Evolutionary conservation across 768 basidiomycete genomes (phyloP).

Genomic region (Amanita rimosa): DNA sequence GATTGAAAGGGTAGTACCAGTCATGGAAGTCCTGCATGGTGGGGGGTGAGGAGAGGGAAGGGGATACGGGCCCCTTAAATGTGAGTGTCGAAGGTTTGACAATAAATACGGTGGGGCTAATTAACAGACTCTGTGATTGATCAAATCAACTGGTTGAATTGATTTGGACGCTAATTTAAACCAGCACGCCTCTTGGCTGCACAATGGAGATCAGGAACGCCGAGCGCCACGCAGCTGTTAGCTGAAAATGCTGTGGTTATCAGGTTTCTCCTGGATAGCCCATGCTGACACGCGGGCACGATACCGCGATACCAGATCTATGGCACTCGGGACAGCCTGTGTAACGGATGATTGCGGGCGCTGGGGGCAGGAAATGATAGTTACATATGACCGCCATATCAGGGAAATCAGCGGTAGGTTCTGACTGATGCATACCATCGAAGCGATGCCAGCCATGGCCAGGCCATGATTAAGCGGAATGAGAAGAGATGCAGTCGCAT

Average conservation of each 20-base stretch:
- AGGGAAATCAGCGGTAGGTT: constrained; percentile 5
- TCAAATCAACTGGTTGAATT: too few species aligned
- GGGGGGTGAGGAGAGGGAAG: not conserved
- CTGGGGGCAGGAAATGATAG: not conserved
- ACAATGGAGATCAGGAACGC: constrained; percentile 26
- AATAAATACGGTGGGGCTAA: constrained; percentile 11
- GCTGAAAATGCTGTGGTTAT: not conserved
- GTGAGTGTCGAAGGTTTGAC: constrained; percentile 11
- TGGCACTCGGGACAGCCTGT: not conserved
- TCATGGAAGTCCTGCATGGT: constrained; percentile 2
- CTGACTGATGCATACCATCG: not conserved
- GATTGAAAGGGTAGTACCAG: not conserved
- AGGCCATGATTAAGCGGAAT: constrained; percentile 3
- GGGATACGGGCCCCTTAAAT: constrained; percentile 10
- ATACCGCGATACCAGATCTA: not conserved
- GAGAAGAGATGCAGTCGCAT: constrained; percentile 2
- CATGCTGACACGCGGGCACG: not conserved
- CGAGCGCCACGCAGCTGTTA: constrained; percentile 9
- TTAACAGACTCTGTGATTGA: too few species aligned
- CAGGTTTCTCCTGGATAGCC: not conserved
- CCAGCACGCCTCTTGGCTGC: constrained; percentile 8
- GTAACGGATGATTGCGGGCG: not conserved
- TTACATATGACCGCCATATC: not conserved
- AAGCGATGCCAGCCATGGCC: constrained; percentile 1
- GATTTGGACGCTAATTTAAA: constrained; percentile 21